Evolutionary conservation across 148 eudicot species (phyloP), one percentile per base, ranked within the genome.

Genomic region (Tetragonia tetragonoides): DNA sequence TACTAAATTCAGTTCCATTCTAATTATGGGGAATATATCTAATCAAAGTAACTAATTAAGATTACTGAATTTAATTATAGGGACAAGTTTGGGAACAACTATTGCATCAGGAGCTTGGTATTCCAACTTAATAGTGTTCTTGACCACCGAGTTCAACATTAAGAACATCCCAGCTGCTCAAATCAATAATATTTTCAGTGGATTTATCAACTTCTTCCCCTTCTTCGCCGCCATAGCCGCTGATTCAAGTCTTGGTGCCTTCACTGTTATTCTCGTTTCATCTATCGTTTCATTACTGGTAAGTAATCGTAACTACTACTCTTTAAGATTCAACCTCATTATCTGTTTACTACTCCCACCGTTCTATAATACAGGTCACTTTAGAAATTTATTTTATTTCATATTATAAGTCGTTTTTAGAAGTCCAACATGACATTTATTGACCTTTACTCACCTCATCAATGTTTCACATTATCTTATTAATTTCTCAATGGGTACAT

Each of bases 21-120:
- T 10, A 47, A 28, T 28, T 28, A 28, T 28, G 12, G 9, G 9
- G 47, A 5, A 0, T 5, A 3, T 49, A 9, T 14, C 12, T 10
- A 49, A 49, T 49, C 12, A 9, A 44, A 7, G 7, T n/a, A 37
- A 66, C 12, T 78, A 5, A 20, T 1, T 7, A 1, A 54, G 34
- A 28, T 28, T 28, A 28, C 34, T 28, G 0, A 28, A n/a, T n/a
- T 28, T 28, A 28, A 28, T 28, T 68, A 51, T 61, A 78, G 84
- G 81, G 23, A 66, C 81, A 69, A 68, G 84, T 69, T 78, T 82
- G 44, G 84, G 84, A 39, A 40, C 74, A 44, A 78, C 62, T 10
- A 78, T 82, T 49, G 80, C 84, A 74, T 82, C 81, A 51, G 84
- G 78, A 62, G 81, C 84, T 6, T 82, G 81, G 81, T 73, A 74